Percentiles rank a stretch among this genome's conserved stretches.
phyloP scores from a whole-genome alignment of 108 stramenopile genomes.

The Cyclotella distinguenda region DNA sequence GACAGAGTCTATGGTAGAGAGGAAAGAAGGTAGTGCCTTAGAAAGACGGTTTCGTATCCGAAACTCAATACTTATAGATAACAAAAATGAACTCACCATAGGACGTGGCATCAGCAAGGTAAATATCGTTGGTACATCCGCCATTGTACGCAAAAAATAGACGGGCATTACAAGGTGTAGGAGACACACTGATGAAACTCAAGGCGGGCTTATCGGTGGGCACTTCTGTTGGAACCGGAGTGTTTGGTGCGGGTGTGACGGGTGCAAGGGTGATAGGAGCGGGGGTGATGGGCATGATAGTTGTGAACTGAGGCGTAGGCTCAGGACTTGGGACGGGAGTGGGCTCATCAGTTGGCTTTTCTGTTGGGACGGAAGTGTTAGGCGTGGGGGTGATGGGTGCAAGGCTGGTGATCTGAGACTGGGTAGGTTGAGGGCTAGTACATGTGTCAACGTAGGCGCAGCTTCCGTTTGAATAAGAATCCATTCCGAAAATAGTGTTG shows the following conservation, averaged over 20 bases:
- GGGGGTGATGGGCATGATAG: neutral
- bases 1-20: neutral
- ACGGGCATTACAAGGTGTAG: neutral
- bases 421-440: neutral
- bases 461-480: neutral
- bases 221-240: neutral
- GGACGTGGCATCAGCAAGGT: neutral
- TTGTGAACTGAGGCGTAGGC: conserved; percentile 2
- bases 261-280: neutral
- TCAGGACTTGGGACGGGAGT: neutral
- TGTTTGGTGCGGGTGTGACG: conserved; percentile 2
- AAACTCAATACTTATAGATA: neutral
- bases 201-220: no score
- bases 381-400: no score
- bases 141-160: neutral
- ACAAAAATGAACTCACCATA: neutral
- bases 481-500: neutral
- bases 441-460: neutral
- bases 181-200: no score
- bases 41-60: neutral
- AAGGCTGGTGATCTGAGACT: no score
- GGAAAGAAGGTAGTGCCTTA: no score
- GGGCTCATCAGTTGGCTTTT: no score
- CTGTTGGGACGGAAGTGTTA: no score
- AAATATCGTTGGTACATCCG: neutral